Evolutionary conservation across 345 rosid species (phyloP).

Genomic region (Ceriops decandra): DNA sequence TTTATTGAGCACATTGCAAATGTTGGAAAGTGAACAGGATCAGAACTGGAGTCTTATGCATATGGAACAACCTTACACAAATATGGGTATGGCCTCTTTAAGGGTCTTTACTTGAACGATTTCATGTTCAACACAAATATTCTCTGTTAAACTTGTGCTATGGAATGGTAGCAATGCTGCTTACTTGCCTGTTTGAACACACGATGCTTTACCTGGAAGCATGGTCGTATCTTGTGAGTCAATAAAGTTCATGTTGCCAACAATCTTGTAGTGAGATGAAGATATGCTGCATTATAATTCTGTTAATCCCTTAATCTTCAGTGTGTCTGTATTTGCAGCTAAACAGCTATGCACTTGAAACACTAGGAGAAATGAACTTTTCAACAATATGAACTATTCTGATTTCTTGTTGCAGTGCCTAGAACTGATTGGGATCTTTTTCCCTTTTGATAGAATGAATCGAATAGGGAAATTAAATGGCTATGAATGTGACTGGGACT

Average conservation of each 20-base stretch:
- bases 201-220: background rate
- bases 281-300: background rate
- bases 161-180: too few species aligned
- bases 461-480: background rate
- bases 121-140: too few species aligned
- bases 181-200: too few species aligned
- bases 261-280: background rate
- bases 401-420: too few species aligned
- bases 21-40: slow-evolving; percentile 58
- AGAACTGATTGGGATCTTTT: too few species aligned
- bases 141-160: too few species aligned
- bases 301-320: background rate
- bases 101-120: background rate
- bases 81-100: slow-evolving; percentile 42
- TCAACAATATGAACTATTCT: too few species aligned
- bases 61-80: slow-evolving; percentile 48
- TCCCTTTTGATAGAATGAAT: too few species aligned
- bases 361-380: too few species aligned
- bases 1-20: slow-evolving; percentile 44
- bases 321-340: too few species aligned
- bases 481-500: background rate
- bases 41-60: slow-evolving; percentile 63
- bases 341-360: too few species aligned
- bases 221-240: background rate
- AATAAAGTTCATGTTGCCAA: background rate